Evolutionary conservation across 2,329 filamentous ascomycete species (phyloP).

Genomic region (Arthroderma sp.): DNA sequence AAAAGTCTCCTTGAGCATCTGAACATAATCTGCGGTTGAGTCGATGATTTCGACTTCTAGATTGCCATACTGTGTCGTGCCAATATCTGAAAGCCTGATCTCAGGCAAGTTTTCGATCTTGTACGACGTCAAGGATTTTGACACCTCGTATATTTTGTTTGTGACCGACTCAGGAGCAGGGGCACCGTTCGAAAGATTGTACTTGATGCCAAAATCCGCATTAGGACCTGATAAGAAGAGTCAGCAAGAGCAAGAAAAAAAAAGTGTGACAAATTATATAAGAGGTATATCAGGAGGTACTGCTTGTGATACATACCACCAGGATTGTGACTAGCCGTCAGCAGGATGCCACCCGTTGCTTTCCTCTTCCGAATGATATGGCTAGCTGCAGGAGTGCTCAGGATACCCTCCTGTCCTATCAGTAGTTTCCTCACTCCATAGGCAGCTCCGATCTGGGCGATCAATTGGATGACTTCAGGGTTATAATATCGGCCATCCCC

Average conservation of each 20-base stretch:
- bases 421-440: constrained; percentile 99
- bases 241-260: not conserved
- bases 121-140: constrained; percentile 82
- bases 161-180: constrained; percentile 92
- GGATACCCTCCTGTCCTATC: constrained; percentile 89
- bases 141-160: constrained; percentile 91
- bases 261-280: not conserved
- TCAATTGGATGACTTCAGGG: constrained; percentile 88
- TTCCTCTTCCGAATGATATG: constrained; percentile 90
- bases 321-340: constrained; percentile 97
- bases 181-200: constrained; percentile 93
- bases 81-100: constrained; percentile 70
- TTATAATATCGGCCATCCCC: constrained; percentile 97
- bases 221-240: constrained; percentile 51
- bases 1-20: constrained; percentile 97
- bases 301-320: constrained; percentile 52
- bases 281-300: no score
- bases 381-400: constrained; percentile 91
- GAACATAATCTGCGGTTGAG: constrained; percentile 79
- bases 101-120: constrained; percentile 81
- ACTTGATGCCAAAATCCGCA: constrained; percentile 98
- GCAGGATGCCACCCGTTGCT: constrained; percentile 88
- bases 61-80: constrained; percentile 67
- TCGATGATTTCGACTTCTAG: constrained; percentile 94
- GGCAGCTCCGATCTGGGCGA: constrained; percentile 90